These are phyloP conservation scores for Cryphonectria japonica DNA, from an alignment of 2,329 filamentous ascomycete species.

Conservation along the genomic window DNA sequence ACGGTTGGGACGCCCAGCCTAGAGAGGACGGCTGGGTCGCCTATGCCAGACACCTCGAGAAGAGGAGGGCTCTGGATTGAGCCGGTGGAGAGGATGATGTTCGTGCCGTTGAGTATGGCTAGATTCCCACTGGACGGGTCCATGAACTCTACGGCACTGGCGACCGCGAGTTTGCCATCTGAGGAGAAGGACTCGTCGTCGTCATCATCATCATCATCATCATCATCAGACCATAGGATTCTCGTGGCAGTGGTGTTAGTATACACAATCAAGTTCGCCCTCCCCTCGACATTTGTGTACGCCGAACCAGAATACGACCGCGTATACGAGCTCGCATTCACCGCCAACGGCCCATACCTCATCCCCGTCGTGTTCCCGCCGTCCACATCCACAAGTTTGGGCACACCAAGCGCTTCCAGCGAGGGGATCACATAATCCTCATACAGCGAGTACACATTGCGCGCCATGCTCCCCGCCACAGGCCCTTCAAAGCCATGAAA, in stretches of 20 bases:
- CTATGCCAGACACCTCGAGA: slow-evolving; percentile 20
- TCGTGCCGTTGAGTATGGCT: slow-evolving; percentile 12
- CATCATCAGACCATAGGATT: slow-evolving; percentile 12
- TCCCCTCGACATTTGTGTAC: slow-evolving; percentile 7
- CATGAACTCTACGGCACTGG: slow-evolving; percentile 7
- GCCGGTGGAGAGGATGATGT: slow-evolving; percentile 21
- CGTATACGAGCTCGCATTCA: slow-evolving; percentile 16
- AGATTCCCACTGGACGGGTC: not conserved
- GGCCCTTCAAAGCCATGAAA: not conserved
- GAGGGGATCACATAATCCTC: slow-evolving; percentile 5
- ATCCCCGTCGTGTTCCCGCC: slow-evolving; percentile 2
- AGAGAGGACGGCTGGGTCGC: slow-evolving; percentile 14
- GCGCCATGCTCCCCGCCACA: slow-evolving; percentile 1
- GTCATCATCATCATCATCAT: too few species aligned
- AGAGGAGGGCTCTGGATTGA: slow-evolving; percentile 19
- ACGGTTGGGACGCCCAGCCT: not conserved
- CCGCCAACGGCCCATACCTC: slow-evolving; percentile 3
- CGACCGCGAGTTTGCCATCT: slow-evolving; percentile 7
- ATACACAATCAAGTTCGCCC: slow-evolving; percentile 6
- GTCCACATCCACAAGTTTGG: not conserved
- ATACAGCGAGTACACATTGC: slow-evolving; percentile 8
- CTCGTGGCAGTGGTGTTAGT: slow-evolving; percentile 13
- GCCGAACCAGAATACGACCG: slow-evolving; percentile 8
- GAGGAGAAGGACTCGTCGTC: not conserved
- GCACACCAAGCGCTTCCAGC: slow-evolving; percentile 5